These are phyloP conservation scores for Stephania cephalantha DNA, from an alignment of 164 flowering plant genomes.

Conservation along the genomic window DNA sequence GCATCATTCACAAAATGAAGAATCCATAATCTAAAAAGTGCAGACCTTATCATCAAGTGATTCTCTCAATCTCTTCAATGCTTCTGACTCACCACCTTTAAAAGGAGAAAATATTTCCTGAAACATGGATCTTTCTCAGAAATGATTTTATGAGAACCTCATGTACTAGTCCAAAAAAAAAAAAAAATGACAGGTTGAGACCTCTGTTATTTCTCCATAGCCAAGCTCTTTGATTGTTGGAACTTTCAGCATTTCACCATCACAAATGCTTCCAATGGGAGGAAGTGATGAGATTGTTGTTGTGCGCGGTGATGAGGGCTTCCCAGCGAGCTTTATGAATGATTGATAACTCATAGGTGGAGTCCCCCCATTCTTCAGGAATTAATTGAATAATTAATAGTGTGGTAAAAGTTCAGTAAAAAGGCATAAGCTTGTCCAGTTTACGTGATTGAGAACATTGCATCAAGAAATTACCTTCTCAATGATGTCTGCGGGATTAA, in stretches of 20 bases:
- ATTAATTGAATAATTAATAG: constrained; percentile 1
- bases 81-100: constrained; percentile 88
- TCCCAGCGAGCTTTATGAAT: constrained; percentile 76
- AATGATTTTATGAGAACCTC: neutral
- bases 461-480: constrained; percentile 37
- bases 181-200: constrained; percentile 14
- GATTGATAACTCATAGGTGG: constrained; percentile 83
- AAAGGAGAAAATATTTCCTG: constrained; percentile 76
- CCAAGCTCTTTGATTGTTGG: constrained; percentile 77
- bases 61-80: constrained; percentile 60
- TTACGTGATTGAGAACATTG: neutral
- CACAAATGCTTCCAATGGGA: constrained; percentile 51
- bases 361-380: constrained; percentile 74
- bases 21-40: neutral
- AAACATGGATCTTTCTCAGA: constrained; percentile 7
- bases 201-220: constrained; percentile 54
- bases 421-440: neutral
- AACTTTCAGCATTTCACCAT: constrained; percentile 38
- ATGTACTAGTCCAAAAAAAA: neutral
- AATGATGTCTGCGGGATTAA: constrained; percentile 71
- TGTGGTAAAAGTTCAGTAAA: neutral
- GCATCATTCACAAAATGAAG: neutral
- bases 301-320: constrained; percentile 54
- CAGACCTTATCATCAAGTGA: constrained; percentile 56
- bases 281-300: constrained; percentile 50